Percentiles rank a stretch among this genome's conserved stretches.
These are phyloP conservation scores for Phytopythium cucurbitacearum DNA, from an alignment of 352 stramenopile species.

Conservation along the genomic window DNA sequence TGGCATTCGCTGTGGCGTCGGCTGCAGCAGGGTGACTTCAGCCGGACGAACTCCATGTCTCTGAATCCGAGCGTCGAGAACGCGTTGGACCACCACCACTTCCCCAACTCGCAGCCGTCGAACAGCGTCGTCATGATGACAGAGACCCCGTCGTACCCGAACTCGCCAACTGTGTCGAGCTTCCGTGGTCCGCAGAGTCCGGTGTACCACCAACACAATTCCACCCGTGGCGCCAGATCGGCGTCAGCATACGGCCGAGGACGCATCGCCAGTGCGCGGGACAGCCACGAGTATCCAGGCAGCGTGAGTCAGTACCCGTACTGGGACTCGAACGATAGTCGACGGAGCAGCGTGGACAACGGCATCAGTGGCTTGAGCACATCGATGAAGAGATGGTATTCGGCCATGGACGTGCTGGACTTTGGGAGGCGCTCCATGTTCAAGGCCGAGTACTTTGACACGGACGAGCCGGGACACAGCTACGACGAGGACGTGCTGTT, in stretches of 20 bases:
- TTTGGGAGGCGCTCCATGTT: slow-evolving; percentile 74
- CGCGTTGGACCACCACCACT: slow-evolving; percentile 25
- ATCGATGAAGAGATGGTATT: slow-evolving; percentile 75
- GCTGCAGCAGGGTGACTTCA: slow-evolving; percentile 59
- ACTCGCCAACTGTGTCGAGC: slow-evolving; percentile 50
- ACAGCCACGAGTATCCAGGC: slow-evolving; percentile 5
- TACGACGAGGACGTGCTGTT: slow-evolving; percentile 54
- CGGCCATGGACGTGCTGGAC: slow-evolving; percentile 61
- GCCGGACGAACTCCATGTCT: slow-evolving; percentile 64
- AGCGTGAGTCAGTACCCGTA: slow-evolving; percentile 9
- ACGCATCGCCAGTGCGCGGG: slow-evolving; percentile 21
- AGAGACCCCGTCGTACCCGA: slow-evolving; percentile 53
- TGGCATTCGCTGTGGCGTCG: slow-evolving; percentile 70
- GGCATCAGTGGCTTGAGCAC: slow-evolving; percentile 32
- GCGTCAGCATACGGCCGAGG: slow-evolving; percentile 11
- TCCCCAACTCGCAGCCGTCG: slow-evolving; percentile 24
- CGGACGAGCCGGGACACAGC: slow-evolving; percentile 35
- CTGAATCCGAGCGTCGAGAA: slow-evolving; percentile 26
- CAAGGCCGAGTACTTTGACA: slow-evolving; percentile 73
- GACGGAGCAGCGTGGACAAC: slow-evolving; percentile 40
- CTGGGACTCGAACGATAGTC: slow-evolving; percentile 28
- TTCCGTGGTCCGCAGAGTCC: slow-evolving; percentile 55
- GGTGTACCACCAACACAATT: slow-evolving; percentile 14
- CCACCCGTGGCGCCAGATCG: neutral
- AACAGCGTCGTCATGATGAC: slow-evolving; percentile 30